Base-by-base conservation (phyloP, 768 basidiomycete species). In the Galerina marginata region DNA sequence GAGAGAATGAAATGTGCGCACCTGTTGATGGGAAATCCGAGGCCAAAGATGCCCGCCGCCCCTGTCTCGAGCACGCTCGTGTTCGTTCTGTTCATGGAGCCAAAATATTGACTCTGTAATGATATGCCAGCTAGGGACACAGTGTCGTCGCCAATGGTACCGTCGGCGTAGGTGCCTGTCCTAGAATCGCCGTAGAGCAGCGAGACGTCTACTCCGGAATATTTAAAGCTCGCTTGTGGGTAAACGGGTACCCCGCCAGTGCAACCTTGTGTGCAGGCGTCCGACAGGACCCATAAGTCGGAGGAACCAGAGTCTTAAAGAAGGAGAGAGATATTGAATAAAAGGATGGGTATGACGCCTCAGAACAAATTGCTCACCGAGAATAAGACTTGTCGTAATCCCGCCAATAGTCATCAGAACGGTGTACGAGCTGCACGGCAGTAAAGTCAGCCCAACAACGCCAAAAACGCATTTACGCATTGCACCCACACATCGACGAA, bases 11-110 rank as follows among this genome's bases (percentile, higher is more conserved):
- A 26, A 55, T 76, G 7, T 33, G 29, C 2, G 12, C 25, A 89
- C 90, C 90, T 91, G 62, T 88, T 88, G 12, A 83, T 69, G 3
- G 91, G 89, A 63, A 92, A 92, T 0, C 92, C 91, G 9, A 92
- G 77, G 0, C 91, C 91, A 57, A 92, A 80, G 43, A 92, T 90
- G 2, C 90, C 91, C 14, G 83, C 80, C 15, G 84, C 78, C 1
- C 84, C 84, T 1, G 81, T 83, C 42, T 83, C 77, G 39, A 80
- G 65, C 7, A 91, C 78, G 20, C 79, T 86, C 2, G 89, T 88
- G 62, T 91, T 87, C 3, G 91, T 93, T 54, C 82, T 71, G 65
- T 86, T 85, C 54, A 92, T 86, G 7, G 88, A 84, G 9, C 84
- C 88, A 59, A 92, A 84, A 56, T 78, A 84, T 65, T 92, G 89